Evolutionary conservation across 208 protist genomes (phyloP).

Genomic region (Trypanosomatidae sp.): DNA sequence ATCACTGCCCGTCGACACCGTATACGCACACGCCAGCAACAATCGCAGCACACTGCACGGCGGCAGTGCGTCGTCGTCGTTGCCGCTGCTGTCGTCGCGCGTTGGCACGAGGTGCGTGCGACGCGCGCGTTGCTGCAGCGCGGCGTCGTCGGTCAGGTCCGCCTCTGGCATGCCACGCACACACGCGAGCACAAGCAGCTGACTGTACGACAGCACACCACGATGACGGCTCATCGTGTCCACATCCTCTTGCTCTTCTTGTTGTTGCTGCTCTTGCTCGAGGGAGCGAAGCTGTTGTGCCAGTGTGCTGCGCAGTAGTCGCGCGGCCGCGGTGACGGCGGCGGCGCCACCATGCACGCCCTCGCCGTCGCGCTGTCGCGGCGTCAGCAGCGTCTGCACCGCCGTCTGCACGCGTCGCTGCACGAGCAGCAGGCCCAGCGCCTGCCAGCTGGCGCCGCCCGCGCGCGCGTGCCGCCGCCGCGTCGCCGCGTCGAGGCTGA

Average conservation of each 20-base stretch:
- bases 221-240: too few species aligned
- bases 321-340: too few species aligned
- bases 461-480: too few species aligned
- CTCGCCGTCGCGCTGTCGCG: too few species aligned
- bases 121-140: constrained; percentile 25
- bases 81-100: constrained; percentile 5
- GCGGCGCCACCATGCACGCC: too few species aligned
- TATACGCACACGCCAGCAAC: constrained; percentile 48
- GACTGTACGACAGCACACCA: constrained; percentile 53
- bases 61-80: neutral
- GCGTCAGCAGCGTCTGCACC: too few species aligned
- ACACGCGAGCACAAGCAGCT: constrained; percentile 42
- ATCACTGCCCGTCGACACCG: constrained; percentile 10
- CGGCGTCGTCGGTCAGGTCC: constrained; percentile 31
- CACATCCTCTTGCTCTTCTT: too few species aligned
- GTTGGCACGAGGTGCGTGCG: constrained; percentile 20
- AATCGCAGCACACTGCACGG: constrained; percentile 32
- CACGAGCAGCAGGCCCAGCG: neutral
- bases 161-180: constrained; percentile 56
- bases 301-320: constrained; percentile 1
- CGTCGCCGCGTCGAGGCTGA: constrained; percentile 20
- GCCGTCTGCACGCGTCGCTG: neutral
- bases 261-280: too few species aligned
- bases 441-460: too few species aligned
- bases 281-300: constrained; percentile 10